Conservation (phyloP, 164 flowering plant species). For the Stephania yunnanensis region DNA sequence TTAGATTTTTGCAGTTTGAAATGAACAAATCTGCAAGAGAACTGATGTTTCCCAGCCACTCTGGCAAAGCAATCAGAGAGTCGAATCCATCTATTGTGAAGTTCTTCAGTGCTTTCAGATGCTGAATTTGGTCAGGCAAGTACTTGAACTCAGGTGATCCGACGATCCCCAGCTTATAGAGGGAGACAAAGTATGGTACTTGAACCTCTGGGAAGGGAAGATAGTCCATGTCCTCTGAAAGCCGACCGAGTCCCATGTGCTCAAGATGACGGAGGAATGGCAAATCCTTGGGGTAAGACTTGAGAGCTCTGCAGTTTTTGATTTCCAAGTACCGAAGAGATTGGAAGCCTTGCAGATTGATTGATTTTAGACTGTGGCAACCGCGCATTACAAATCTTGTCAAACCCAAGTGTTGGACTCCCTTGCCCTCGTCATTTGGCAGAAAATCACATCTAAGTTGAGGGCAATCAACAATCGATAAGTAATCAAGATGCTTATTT, state of each 20-base stretch:
- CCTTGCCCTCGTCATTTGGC: neutral
- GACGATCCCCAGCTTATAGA: neutral
- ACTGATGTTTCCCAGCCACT: slow-evolving; percentile 12
- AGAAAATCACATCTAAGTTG: neutral
- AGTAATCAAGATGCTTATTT: neutral
- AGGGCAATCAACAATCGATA: neutral
- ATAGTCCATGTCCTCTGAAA: neutral
- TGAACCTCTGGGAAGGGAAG: neutral
- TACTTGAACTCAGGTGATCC: neutral
- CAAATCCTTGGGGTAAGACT: slow-evolving; percentile 2
- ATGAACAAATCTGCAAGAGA: slow-evolving; percentile 14
- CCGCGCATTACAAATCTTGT: neutral
- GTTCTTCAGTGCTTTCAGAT: neutral
- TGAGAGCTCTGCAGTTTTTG: neutral
- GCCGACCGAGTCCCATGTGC: neutral
- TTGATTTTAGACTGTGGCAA: neutral
- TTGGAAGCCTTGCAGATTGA: neutral
- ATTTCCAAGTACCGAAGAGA: neutral
- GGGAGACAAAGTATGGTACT: neutral
- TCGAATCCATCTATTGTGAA: slow-evolving; percentile 1
- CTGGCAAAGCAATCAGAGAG: slow-evolving; percentile 17
- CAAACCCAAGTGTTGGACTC: neutral
- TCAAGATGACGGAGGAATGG: neutral
- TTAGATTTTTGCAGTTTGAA: slow-evolving; percentile 15
- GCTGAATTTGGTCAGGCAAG: slow-evolving; percentile 11